Evolutionary conservation across 75 land plant genomes (phyloP).

Genomic region (Picea sitchensis): DNA sequence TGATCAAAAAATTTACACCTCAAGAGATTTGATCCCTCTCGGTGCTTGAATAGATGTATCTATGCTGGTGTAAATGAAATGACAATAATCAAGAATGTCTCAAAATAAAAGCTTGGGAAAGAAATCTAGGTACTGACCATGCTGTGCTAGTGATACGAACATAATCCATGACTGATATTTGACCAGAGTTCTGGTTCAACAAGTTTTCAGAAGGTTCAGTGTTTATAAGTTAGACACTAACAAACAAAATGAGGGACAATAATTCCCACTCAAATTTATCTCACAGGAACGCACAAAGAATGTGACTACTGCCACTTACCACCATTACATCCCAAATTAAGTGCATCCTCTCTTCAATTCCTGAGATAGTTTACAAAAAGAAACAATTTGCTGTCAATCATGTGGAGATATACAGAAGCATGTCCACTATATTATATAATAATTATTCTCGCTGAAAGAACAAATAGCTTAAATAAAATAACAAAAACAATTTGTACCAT

Average conservation of each 20-base stretch:
- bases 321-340: conserved; percentile 94
- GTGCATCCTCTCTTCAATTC: conserved; percentile 98
- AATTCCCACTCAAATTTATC: not conserved
- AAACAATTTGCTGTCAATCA: too few species aligned
- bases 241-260: not conserved
- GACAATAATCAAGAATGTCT: not conserved
- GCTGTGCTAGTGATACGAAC: conserved; percentile 94
- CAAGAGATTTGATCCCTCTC: too few species aligned
- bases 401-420: too few species aligned
- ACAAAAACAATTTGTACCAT: conserved; percentile 47
- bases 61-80: not conserved
- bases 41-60: too few species aligned
- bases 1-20: too few species aligned
- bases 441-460: not conserved
- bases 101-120: conserved; percentile 4
- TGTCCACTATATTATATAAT: not conserved
- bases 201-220: not conserved
- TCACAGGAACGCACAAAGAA: not conserved
- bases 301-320: conserved; percentile 46
- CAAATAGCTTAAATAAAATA: not conserved
- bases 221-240: not conserved
- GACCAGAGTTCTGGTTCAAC: conserved; percentile 70
- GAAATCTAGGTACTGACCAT: conserved; percentile 47
- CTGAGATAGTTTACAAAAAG: conserved; percentile 22
- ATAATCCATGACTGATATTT: conserved; percentile 75